phyloP scores from a whole-genome alignment of 805 yeast genomes.

The Metschnikowia sp. region DNA sequence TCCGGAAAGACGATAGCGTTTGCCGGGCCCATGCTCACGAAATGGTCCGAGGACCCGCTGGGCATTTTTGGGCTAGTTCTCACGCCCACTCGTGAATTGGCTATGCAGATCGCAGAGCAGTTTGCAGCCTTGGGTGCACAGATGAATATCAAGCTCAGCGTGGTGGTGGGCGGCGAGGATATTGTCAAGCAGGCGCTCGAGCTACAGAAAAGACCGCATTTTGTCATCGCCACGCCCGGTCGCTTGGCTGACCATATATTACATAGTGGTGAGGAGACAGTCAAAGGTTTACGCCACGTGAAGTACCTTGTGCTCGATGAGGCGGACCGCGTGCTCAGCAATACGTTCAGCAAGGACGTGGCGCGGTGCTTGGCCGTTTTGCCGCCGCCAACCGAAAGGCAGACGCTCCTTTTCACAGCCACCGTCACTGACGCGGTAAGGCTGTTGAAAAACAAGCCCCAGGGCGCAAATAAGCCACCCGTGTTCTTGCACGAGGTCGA shows the following conservation, averaged over 20 bases:
- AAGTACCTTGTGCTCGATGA: constrained; percentile 88
- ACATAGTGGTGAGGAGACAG: constrained; percentile 84
- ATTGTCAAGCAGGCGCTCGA: constrained; percentile 84
- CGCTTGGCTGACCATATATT: constrained; percentile 88
- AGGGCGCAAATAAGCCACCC: constrained; percentile 50
- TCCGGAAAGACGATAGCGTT: constrained; percentile 97
- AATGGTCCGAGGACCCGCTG: constrained; percentile 93
- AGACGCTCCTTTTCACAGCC: constrained; percentile 90
- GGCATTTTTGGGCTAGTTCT: constrained; percentile 87
- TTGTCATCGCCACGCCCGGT: constrained; percentile 96
- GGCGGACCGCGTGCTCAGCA: constrained; percentile 87
- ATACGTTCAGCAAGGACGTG: constrained; percentile 78
- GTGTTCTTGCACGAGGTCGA: constrained; percentile 75
- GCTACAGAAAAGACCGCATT: constrained; percentile 82
- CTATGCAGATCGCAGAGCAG: constrained; percentile 96
- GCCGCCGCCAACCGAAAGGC: constrained; percentile 72
- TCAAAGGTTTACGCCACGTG: constrained; percentile 71
- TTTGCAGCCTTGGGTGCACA: constrained; percentile 87
- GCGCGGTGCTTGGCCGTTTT: constrained; percentile 66
- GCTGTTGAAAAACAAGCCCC: constrained; percentile 62
- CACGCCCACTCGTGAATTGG: constrained; percentile 93
- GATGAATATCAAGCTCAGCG: constrained; percentile 78
- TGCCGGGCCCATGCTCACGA: constrained; percentile 93
- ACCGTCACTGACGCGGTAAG: constrained; percentile 93
- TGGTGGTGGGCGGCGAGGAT: constrained; percentile 94